Base-by-base conservation (phyloP, 345 rosid genomes). In the Kernera saxatilis region DNA sequence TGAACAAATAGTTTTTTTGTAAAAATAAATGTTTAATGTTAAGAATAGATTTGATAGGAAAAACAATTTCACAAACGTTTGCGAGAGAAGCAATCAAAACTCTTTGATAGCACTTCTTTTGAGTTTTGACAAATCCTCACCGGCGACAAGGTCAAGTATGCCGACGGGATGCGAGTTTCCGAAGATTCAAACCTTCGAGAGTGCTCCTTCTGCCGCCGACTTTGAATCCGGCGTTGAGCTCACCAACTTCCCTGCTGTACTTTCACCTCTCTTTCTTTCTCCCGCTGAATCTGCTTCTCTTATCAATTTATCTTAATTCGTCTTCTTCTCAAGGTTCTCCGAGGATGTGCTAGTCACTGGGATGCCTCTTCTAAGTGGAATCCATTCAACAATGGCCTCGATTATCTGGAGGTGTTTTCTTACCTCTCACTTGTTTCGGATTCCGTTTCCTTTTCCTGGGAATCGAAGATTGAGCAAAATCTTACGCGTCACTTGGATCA, bases 161-260 rank as follows among this genome's bases (percentile, higher is more conserved):
- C 0, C 70, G 70, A 82, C 58, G 82, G 79, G 72, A 57, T 11
- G 71, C 61, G 82, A 64, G 41, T 73, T 79, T 26, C 46, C 41
- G 50, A 75, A 36, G 43, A 81, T 88, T 37, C 64, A 68, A 64
- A 75, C 17, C 62, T 82, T 87, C 77, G 80, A 86, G 66, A 76
- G 76, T 56, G 70, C 71, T 55, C 91, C 84, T 49, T 84, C 87
- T 1, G 67, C 87, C 18, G 30, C 78, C 63, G 82, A 76, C 0
- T 91, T 93, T 67, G 82, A 77, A 35, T 82, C 93, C 45, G 71
- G 48, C 51, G 79, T 88, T 50, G 98, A 90, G 79, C 80, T 84
- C 71, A 75, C 65, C 29, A 88, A 91, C 81, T 78, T 87, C 52
- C 92, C 94, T 30, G 88, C 92, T 5, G 94, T 87, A 84, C 57